A percentile compares a stretch with the other conserved stretches of the same genome.
These are phyloP conservation scores for Rhodotorula sphaerocarpa DNA, from an alignment of 768 basidiomycete genomes.

Conservation along the genomic window DNA sequence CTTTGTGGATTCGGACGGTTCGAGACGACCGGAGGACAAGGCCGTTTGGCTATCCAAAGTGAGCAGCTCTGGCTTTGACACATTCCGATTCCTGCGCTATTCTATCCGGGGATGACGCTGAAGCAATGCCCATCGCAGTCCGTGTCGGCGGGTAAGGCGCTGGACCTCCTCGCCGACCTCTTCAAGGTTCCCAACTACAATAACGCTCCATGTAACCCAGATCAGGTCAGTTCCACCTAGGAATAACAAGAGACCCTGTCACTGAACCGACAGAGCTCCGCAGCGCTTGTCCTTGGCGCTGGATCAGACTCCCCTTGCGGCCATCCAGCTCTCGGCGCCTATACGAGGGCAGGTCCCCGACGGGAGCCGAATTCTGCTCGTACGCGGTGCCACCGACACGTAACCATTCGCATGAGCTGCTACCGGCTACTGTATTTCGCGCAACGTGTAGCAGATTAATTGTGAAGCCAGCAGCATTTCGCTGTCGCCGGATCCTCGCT, in stretches of 20 bases:
- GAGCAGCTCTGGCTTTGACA: slow-evolving; percentile 17
- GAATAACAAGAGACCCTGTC: not conserved
- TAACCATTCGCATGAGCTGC: no score
- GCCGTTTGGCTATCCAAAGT: slow-evolving; percentile 69
- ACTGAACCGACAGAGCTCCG: not conserved
- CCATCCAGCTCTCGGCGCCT: not conserved
- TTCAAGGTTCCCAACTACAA: slow-evolving; percentile 41
- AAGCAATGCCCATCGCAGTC: slow-evolving; percentile 44
- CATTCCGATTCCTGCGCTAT: not conserved
- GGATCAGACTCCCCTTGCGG: not conserved
- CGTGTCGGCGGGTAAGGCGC: slow-evolving; percentile 54
- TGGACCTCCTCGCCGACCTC: slow-evolving; percentile 52
- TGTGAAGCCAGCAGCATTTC: no score
- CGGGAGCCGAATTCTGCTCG: not conserved
- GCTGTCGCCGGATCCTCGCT: no score
- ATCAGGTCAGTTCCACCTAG: not conserved
- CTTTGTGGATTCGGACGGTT: slow-evolving; percentile 9
- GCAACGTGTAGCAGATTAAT: no score
- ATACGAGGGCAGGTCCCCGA: not conserved
- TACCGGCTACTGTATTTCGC: no score
- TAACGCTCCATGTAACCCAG: not conserved
- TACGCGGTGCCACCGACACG: no score
- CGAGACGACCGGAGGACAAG: no score
- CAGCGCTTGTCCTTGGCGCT: slow-evolving; percentile 15
- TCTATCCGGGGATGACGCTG: not conserved